Evolutionary conservation across 208 protist species (phyloP).

Genomic region (Plasmodiophora brassicae): DNA sequence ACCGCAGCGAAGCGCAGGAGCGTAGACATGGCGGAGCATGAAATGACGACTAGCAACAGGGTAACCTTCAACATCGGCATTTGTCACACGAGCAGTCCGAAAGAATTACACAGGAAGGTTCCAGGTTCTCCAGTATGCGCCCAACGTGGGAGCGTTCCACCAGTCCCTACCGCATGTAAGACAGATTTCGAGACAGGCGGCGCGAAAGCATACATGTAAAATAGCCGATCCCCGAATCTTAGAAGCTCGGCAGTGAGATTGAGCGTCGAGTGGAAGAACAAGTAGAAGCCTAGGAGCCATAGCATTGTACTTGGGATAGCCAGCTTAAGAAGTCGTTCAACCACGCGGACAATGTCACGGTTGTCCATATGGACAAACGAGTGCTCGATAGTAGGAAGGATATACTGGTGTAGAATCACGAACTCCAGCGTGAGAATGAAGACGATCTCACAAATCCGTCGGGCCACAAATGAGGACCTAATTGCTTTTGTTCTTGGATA

Average conservation of each 20-base stretch:
- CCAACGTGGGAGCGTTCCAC: constrained; percentile 4
- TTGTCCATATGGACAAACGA: background rate
- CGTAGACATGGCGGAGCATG: constrained; percentile 4
- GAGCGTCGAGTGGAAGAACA: constrained; percentile 1
- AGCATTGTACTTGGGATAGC: background rate
- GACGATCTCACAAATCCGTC: constrained; percentile 4
- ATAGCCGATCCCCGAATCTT: background rate
- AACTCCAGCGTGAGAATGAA: background rate
- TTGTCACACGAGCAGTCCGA: too few species aligned
- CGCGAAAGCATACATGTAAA: constrained; percentile 6
- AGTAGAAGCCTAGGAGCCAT: background rate
- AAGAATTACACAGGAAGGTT: background rate
- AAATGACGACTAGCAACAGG: constrained; percentile 11
- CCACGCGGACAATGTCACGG: background rate
- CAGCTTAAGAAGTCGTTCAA: constrained; percentile 10
- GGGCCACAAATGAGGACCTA: background rate
- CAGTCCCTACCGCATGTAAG: background rate
- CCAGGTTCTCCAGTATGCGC: background rate
- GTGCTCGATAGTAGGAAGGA: background rate
- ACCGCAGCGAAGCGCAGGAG: background rate
- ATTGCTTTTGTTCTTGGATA: background rate
- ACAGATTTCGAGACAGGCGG: too few species aligned
- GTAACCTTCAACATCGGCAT: background rate
- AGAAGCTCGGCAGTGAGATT: constrained; percentile 14
- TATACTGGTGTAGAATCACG: background rate